These are phyloP conservation scores for Paramecium pentaurelia DNA, from an alignment of 73 alveolate species.

Conservation along the genomic window DNA sequence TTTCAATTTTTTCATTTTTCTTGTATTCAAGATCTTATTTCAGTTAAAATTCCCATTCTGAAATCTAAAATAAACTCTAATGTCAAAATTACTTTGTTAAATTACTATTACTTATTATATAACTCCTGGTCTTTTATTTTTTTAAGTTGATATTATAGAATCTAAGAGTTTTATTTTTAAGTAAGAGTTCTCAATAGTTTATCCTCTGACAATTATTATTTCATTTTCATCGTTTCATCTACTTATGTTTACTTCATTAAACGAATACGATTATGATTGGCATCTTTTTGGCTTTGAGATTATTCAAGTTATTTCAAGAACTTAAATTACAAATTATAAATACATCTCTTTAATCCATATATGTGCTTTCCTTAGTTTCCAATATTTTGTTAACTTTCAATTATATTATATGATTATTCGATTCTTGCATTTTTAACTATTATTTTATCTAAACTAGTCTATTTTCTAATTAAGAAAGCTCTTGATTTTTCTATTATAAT, in stretches of 20 bases:
- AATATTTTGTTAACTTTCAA: neutral
- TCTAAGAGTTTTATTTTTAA: neutral
- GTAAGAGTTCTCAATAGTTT: neutral
- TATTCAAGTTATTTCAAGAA: neutral
- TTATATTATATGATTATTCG: neutral
- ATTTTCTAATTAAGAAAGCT: neutral
- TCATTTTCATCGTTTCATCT: neutral
- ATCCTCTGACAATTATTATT: neutral
- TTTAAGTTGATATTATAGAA: neutral
- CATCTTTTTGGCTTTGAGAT: neutral
- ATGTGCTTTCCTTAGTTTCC: neutral
- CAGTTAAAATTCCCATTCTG: neutral
- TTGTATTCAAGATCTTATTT: neutral
- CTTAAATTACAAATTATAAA: neutral
- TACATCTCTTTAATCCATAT: neutral
- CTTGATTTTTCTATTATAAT: neutral
- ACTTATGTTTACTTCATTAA: neutral
- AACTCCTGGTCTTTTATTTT: neutral
- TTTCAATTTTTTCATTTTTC: neutral
- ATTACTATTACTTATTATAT: neutral
- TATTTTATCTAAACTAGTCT: neutral
- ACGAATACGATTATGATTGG: neutral
- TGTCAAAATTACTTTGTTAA: neutral
- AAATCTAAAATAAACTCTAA: neutral
- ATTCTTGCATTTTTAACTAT: neutral